A percentile compares a stretch with the other conserved stretches of the same genome.
These are phyloP conservation scores for Rhododendron henanense DNA, from an alignment of 148 eudicot species.

Conservation along the genomic window DNA sequence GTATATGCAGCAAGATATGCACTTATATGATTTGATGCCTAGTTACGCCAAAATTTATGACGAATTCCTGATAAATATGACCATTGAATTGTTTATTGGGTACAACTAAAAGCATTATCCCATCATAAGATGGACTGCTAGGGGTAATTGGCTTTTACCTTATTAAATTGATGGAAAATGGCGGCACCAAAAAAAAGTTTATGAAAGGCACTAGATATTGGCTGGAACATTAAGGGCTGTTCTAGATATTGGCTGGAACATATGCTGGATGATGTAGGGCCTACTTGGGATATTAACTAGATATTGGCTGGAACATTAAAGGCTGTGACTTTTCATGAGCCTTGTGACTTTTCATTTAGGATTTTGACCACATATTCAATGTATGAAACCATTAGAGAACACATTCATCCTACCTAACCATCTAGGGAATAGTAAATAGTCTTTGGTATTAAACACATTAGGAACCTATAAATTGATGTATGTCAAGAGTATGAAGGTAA, in stretches of 20 bases:
- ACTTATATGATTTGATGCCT: neutral
- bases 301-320: no score
- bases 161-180: neutral
- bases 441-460: neutral
- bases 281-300: no score
- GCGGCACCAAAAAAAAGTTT: neutral
- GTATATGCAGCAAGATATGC: neutral
- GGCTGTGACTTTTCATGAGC: no score
- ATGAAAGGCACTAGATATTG: neutral
- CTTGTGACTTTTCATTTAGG: neutral
- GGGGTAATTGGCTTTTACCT: neutral
- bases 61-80: neutral
- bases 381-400: neutral
- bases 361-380: no score
- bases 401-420: neutral
- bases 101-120: neutral
- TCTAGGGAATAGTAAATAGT: neutral
- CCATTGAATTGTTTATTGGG: neutral
- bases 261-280: no score
- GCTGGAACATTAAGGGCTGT: neutral
- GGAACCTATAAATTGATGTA: neutral
- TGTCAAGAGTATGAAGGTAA: neutral
- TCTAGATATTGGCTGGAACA: no score
- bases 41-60: neutral
- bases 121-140: neutral